phyloP scores from a whole-genome alignment of 305 asterid species.

The Withania somnifera region DNA sequence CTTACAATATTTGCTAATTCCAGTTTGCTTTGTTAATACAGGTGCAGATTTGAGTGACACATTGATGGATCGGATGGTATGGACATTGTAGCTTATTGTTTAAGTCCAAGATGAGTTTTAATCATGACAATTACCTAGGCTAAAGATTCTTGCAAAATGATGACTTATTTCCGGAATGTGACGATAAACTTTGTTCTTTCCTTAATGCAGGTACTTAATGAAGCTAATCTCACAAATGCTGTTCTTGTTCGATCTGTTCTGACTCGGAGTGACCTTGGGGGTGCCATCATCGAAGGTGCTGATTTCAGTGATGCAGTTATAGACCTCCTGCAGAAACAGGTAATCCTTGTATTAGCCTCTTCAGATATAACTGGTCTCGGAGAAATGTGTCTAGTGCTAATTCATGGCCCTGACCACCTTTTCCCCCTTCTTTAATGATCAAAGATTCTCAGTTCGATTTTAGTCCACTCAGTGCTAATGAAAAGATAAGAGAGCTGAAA shows the following conservation, averaged over 20 bases:
- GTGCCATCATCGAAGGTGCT: conserved; percentile 76
- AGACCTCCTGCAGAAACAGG: conserved; percentile 2
- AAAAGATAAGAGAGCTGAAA: background rate
- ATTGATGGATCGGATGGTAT: conserved; percentile 92
- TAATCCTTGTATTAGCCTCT: background rate
- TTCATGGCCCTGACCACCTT: conserved; percentile 14
- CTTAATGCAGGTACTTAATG: conserved; percentile 70
- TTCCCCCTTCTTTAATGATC: conserved; percentile 29
- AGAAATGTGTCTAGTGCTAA: background rate
- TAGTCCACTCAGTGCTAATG: background rate
- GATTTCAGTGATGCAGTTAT: conserved; percentile 58
- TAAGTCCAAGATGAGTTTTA: background rate
- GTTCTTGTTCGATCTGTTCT: conserved; percentile 81
- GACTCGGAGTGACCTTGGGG: conserved; percentile 90
- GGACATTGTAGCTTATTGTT: background rate
- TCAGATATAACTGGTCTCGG: background rate
- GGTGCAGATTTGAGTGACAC: conserved; percentile 92
- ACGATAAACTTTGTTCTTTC: background rate
- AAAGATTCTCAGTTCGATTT: background rate
- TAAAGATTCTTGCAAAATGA: too few species aligned
- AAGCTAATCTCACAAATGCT: conserved; percentile 82
- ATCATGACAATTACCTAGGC: too few species aligned
- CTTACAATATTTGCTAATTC: too few species aligned
- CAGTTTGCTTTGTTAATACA: conserved; percentile 13
- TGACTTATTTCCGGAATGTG: too few species aligned